A percentile compares a stretch with the other conserved stretches of the same genome.
Evolutionary conservation across 805 yeast genomes (phyloP).

Genomic region (Saccharomycopsis sp.): DNA sequence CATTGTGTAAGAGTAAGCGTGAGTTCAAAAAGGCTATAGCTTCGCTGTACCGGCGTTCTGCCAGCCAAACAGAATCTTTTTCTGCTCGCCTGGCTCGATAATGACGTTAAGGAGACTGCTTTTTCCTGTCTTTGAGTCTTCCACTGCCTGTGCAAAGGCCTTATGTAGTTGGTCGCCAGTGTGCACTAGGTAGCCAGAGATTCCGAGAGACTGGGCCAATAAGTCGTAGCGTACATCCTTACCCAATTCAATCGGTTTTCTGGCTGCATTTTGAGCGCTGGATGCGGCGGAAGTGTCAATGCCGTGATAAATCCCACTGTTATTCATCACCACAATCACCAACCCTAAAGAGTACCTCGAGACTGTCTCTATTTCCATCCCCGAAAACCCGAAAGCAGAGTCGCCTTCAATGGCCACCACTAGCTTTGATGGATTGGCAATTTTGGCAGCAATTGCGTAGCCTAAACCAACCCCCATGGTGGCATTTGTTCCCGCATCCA

Average conservation of each 20-base stretch:
- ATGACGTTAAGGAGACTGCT: constrained; percentile 47
- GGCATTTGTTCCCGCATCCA: constrained; percentile 73
- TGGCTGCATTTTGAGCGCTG: constrained; percentile 25
- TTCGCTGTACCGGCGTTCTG: constrained; percentile 40
- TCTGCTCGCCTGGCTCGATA: constrained; percentile 51
- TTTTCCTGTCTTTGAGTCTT: constrained; percentile 21
- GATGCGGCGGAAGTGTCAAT: constrained; percentile 30
- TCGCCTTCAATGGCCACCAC: constrained; percentile 66
- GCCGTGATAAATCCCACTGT: constrained; percentile 69
- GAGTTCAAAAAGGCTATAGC: neutral
- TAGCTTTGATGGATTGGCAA: constrained; percentile 34
- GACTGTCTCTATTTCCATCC: constrained; percentile 66
- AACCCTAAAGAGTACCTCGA: constrained; percentile 48
- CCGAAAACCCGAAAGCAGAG: constrained; percentile 73
- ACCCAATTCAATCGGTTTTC: constrained; percentile 55
- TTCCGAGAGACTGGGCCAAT: constrained; percentile 51
- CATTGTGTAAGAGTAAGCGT: neutral
- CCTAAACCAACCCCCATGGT: constrained; percentile 76
- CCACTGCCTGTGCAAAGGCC: constrained; percentile 26
- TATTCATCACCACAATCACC: constrained; percentile 60
- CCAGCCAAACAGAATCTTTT: constrained; percentile 61
- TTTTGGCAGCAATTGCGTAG: constrained; percentile 58
- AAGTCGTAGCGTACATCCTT: constrained; percentile 50
- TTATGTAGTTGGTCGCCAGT: constrained; percentile 34
- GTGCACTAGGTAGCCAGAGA: constrained; percentile 41